Evolutionary conservation across 345 rosid species (phyloP).

Genomic region (Cardamine resedifolia): DNA sequence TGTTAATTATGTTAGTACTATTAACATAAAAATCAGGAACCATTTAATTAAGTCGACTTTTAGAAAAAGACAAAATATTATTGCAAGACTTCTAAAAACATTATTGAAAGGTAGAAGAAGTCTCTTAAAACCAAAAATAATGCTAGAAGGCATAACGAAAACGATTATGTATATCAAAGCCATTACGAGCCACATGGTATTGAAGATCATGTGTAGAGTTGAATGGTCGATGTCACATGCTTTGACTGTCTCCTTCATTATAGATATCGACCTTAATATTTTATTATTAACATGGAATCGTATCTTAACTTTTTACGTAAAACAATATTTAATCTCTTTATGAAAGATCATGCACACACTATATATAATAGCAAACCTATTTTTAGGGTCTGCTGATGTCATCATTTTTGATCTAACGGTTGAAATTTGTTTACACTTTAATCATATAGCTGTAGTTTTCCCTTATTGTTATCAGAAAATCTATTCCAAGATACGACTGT

Average conservation of each 20-base stretch:
- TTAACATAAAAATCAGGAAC: neutral
- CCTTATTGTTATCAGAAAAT: too few species aligned
- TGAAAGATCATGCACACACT: conserved; percentile 35
- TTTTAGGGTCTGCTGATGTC: too few species aligned
- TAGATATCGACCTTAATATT: conserved; percentile 22
- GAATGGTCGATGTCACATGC: conserved; percentile 42
- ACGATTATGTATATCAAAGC: conserved; percentile 13
- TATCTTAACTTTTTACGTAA: conserved; percentile 37
- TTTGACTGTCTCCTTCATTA: conserved; percentile 35
- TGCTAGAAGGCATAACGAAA: conserved; percentile 3
- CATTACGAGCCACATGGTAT: conserved; percentile 29
- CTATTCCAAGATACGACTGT: too few species aligned
- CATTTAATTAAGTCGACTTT: neutral
- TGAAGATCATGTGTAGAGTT: conserved; percentile 19
- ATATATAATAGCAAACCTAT: neutral
- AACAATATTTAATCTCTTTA: conserved; percentile 20
- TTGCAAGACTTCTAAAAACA: too few species aligned
- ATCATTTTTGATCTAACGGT: too few species aligned
- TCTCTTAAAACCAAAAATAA: neutral
- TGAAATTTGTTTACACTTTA: too few species aligned
- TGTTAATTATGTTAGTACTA: too few species aligned
- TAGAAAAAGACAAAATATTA: neutral
- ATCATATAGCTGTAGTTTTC: too few species aligned
- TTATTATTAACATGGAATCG: conserved; percentile 23
- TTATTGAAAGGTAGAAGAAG: conserved; percentile 4